phyloP scores from a whole-genome alignment of 331 rosid species.

The Spiraea crenata region DNA sequence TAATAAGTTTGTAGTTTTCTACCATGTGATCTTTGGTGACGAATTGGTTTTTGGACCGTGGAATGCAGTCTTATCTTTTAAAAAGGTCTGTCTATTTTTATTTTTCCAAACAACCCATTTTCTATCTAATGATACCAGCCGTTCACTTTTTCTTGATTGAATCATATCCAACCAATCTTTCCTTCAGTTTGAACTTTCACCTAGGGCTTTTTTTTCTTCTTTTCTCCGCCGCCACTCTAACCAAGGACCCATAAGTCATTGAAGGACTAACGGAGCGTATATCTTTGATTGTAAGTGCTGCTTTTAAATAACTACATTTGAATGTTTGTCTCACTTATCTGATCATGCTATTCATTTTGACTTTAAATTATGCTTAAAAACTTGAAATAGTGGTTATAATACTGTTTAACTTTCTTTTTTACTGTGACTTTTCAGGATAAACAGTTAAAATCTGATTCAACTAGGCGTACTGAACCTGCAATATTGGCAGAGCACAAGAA shows the following conservation, averaged over 20 bases:
- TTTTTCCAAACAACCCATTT: too few relatives aligned
- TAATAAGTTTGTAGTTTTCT: too few relatives aligned
- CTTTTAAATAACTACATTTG: background rate
- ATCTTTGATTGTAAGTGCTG: conserved; percentile 67
- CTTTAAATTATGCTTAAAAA: conserved; percentile 18
- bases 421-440: conserved; percentile 56
- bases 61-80: too few relatives aligned
- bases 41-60: too few relatives aligned
- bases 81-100: too few relatives aligned
- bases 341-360: background rate
- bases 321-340: background rate
- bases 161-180: too few relatives aligned
- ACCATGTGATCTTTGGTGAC: too few relatives aligned
- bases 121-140: too few relatives aligned
- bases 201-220: too few relatives aligned
- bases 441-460: conserved; percentile 50
- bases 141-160: too few relatives aligned
- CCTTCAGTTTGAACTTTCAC: too few relatives aligned
- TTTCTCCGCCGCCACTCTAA: too few relatives aligned
- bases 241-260: conserved; percentile 41
- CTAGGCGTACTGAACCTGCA: conserved; percentile 38
- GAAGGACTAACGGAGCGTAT: conserved; percentile 46
- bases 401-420: background rate
- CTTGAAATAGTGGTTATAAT: conserved; percentile 7
- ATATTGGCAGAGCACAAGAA: conserved; percentile 73